Evolutionary conservation across 2,329 filamentous ascomycete genomes (phyloP).

Genomic region (Calonectria pseudoturangicola): DNA sequence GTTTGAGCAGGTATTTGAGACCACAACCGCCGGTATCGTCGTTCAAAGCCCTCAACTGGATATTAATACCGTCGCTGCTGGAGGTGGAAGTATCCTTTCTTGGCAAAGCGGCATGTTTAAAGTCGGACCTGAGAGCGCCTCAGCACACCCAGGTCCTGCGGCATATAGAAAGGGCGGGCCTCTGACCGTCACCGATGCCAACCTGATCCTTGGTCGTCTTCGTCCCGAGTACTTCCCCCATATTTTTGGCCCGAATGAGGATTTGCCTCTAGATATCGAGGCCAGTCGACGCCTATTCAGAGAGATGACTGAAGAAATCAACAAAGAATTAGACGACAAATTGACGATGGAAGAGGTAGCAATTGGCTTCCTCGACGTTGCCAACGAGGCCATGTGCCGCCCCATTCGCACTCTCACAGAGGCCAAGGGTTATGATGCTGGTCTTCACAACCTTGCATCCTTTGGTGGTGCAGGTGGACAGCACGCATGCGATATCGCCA

Average conservation of each 20-base stretch:
- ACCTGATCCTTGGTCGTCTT: slow-evolving; percentile 87
- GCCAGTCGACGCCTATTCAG: slow-evolving; percentile 84
- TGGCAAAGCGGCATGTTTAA: slow-evolving; percentile 92
- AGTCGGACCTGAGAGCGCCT: slow-evolving; percentile 90
- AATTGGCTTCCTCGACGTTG: slow-evolving; percentile 84
- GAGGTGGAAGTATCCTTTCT: slow-evolving; percentile 87
- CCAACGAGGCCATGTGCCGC: slow-evolving; percentile 93
- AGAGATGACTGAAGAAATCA: slow-evolving; percentile 84
- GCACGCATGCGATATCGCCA: slow-evolving; percentile 90
- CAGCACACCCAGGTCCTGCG: slow-evolving; percentile 89
- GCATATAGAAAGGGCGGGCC: slow-evolving; percentile 93
- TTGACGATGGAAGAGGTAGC: slow-evolving; percentile 90
- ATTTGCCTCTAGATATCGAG: slow-evolving; percentile 84
- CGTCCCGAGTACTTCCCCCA: slow-evolving; percentile 93
- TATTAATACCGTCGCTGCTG: slow-evolving; percentile 94
- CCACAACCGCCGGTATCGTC: slow-evolving; percentile 90
- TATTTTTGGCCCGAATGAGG: slow-evolving; percentile 92
- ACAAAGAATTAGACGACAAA: slow-evolving; percentile 80
- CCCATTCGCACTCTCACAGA: slow-evolving; percentile 93
- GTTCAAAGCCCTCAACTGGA: slow-evolving; percentile 93
- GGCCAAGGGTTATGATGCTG: slow-evolving; percentile 91
- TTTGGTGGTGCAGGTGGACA: slow-evolving; percentile 94
- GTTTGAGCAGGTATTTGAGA: slow-evolving; percentile 95
- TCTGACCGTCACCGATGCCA: slow-evolving; percentile 91
- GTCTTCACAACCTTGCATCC: slow-evolving; percentile 88